A percentile compares a stretch with the other conserved stretches of the same genome.
phyloP scores from a whole-genome alignment of 1,139 yeast species.

The Pichia sp. region DNA sequence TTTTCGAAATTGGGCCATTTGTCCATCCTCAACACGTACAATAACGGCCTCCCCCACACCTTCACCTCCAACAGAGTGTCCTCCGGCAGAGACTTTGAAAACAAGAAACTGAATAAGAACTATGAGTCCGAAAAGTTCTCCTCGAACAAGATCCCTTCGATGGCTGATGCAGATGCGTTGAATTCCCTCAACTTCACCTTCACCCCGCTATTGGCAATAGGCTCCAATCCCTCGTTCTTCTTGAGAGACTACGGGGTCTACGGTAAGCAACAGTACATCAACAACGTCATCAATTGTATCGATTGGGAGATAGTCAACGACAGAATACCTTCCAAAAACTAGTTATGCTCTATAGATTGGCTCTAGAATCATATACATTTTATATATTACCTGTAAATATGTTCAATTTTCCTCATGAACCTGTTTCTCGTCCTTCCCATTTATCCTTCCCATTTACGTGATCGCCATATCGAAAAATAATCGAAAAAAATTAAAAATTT shows the following conservation, averaged over 20 bases:
- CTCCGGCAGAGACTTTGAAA: slow-evolving; percentile 27
- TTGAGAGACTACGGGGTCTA: slow-evolving; percentile 70
- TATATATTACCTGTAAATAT: slow-evolving; percentile 7
- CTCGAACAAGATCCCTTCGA: slow-evolving; percentile 24
- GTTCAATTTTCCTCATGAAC: background rate
- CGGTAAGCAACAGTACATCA: slow-evolving; percentile 64
- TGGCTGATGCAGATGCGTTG: slow-evolving; percentile 35
- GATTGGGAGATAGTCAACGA: slow-evolving; percentile 64
- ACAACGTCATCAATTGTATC: slow-evolving; percentile 66
- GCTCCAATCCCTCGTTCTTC: slow-evolving; percentile 67
- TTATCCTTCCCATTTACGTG: too few relatives aligned
- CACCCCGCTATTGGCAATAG: slow-evolving; percentile 64
- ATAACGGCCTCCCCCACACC: slow-evolving; percentile 62
- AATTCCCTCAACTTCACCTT: slow-evolving; percentile 35
- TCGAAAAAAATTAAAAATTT: background rate
- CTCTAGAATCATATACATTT: background rate
- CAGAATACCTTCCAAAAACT: slow-evolving; percentile 37
- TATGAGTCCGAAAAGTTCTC: slow-evolving; percentile 6
- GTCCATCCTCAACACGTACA: slow-evolving; percentile 71
- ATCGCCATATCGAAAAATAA: background rate
- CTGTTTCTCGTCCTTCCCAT: too few relatives aligned
- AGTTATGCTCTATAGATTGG: background rate
- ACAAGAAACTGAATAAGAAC: slow-evolving; percentile 16
- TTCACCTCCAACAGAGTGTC: slow-evolving; percentile 49
- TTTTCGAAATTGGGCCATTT: slow-evolving; percentile 36